These are phyloP conservation scores for Nigrospora osmanthi DNA, from an alignment of 2,329 filamentous ascomycete genomes.

Conservation along the genomic window DNA sequence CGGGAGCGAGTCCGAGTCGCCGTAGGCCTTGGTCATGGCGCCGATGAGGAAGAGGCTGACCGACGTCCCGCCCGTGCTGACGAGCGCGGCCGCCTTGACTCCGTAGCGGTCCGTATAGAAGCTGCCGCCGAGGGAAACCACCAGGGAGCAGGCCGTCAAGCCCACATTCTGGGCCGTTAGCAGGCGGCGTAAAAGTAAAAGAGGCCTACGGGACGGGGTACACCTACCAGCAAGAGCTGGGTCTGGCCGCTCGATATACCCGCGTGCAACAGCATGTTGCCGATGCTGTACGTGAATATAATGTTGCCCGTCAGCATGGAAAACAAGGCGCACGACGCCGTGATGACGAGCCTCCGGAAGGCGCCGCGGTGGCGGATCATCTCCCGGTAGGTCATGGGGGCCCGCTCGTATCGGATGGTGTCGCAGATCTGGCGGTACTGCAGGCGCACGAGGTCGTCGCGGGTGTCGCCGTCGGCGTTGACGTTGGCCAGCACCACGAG, in stretches of 20 bases:
- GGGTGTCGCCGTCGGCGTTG: slow-evolving; percentile 32
- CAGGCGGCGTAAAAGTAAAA: too few relatives aligned
- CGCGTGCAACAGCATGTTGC: slow-evolving; percentile 32
- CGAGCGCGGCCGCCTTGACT: neutral
- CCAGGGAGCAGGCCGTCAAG: slow-evolving; percentile 6
- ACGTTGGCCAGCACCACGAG: slow-evolving; percentile 30
- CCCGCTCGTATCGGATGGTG: slow-evolving; percentile 23
- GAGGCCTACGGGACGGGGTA: neutral
- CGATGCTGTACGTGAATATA: slow-evolving; percentile 32
- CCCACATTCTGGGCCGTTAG: slow-evolving; percentile 2
- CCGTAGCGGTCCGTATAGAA: slow-evolving; percentile 3
- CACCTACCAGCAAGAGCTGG: slow-evolving; percentile 31
- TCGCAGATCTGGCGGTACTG: slow-evolving; percentile 39
- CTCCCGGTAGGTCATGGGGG: slow-evolving; percentile 25
- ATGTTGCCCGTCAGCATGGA: slow-evolving; percentile 29
- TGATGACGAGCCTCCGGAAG: slow-evolving; percentile 29
- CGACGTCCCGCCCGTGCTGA: slow-evolving; percentile 1
- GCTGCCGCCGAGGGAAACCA: slow-evolving; percentile 5
- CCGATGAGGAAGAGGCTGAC: slow-evolving; percentile 8
- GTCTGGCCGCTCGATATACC: slow-evolving; percentile 32
- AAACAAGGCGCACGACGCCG: slow-evolving; percentile 21
- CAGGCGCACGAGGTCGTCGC: slow-evolving; percentile 27
- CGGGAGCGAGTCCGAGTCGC: slow-evolving; percentile 1
- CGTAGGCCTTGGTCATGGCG: slow-evolving; percentile 3
- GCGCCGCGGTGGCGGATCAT: slow-evolving; percentile 26